phyloP scores from a whole-genome alignment of 2,329 filamentous ascomycete species.

The Pseudocercospora crystallina region DNA sequence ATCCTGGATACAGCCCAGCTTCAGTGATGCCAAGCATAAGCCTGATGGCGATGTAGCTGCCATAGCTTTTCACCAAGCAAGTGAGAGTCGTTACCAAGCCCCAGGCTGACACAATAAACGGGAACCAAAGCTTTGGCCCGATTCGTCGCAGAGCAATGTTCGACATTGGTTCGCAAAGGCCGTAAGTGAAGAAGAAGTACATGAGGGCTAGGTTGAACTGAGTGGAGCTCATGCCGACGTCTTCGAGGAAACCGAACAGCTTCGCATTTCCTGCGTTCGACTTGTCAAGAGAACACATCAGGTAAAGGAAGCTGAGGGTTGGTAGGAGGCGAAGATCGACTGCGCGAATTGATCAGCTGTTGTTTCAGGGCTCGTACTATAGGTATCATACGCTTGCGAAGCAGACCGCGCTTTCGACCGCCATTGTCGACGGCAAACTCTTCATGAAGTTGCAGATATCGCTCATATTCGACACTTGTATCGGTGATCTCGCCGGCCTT shows the following conservation, averaged over 20 bases:
- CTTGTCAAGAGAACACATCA: constrained; percentile 12
- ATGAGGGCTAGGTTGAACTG: constrained; percentile 16
- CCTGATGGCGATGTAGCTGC: constrained; percentile 36
- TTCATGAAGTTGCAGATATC: constrained; percentile 3
- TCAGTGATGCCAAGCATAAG: constrained; percentile 37
- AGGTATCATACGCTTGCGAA: constrained; percentile 9
- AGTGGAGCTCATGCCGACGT: constrained; percentile 11
- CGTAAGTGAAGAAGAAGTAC: constrained; percentile 15
- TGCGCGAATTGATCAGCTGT: neutral
- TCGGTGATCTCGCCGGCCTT: neutral
- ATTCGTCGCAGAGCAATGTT: constrained; percentile 14
- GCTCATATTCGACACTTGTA: constrained; percentile 4
- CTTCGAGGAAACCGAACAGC: constrained; percentile 10
- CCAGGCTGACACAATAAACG: constrained; percentile 29
- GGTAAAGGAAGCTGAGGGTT: constrained; percentile 11
- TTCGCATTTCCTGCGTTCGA: constrained; percentile 14
- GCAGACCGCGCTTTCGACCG: neutral
- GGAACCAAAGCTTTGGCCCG: constrained; percentile 15
- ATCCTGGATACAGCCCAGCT: constrained; percentile 38
- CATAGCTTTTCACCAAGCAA: constrained; percentile 36
- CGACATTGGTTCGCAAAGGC: constrained; percentile 9
- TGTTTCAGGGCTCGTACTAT: neutral
- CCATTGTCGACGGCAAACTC: constrained; percentile 1
- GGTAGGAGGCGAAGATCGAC: constrained; percentile 10
- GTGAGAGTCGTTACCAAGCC: constrained; percentile 32